Conservation (phyloP, 495 filamentous ascomycete species). For the Penicillium paxilli region DNA sequence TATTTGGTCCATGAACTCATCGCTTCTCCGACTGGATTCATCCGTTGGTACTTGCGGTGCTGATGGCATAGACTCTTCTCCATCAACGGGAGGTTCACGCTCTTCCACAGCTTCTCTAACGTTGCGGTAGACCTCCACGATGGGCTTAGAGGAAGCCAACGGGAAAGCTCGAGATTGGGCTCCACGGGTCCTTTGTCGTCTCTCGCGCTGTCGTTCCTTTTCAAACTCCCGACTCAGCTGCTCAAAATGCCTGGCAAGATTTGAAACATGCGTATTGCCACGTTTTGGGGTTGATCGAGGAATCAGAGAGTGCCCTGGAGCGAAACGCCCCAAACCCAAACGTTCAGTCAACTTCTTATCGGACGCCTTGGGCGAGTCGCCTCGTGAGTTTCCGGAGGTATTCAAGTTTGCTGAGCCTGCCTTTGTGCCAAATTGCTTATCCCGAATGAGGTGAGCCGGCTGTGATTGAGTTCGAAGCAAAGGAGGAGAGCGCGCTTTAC, state of each 20-base stretch:
- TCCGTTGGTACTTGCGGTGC: constrained; percentile 29
- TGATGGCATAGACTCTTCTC: constrained; percentile 39
- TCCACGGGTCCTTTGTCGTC: constrained; percentile 76
- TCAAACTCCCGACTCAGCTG: constrained; percentile 96
- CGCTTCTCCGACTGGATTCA: constrained; percentile 26
- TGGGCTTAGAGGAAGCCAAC: constrained; percentile 87
- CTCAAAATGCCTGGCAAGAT: constrained; percentile 91
- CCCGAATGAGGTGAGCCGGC: constrained; percentile 48
- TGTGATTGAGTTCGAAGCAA: constrained; percentile 72
- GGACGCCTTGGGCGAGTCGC: constrained; percentile 39
- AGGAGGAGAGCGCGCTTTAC: constrained; percentile 58
- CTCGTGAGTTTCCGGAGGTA: constrained; percentile 21
- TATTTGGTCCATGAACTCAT: constrained; percentile 28
- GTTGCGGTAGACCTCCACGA: constrained; percentile 93
- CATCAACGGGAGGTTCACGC: constrained; percentile 69
- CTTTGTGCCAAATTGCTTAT: constrained; percentile 26
- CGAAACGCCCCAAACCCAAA: constrained; percentile 59
- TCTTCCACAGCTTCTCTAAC: constrained; percentile 91
- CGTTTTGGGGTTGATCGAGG: constrained; percentile 76
- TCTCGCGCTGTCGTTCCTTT: constrained; percentile 85
- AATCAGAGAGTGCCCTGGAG: constrained; percentile 72
- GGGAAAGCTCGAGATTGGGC: constrained; percentile 82
- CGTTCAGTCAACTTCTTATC: constrained; percentile 76
- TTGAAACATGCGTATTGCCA: constrained; percentile 76
- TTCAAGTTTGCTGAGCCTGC: constrained; percentile 5